phyloP scores from a whole-genome alignment of 805 yeast species.

The Scheffersomyces coipomensis region DNA sequence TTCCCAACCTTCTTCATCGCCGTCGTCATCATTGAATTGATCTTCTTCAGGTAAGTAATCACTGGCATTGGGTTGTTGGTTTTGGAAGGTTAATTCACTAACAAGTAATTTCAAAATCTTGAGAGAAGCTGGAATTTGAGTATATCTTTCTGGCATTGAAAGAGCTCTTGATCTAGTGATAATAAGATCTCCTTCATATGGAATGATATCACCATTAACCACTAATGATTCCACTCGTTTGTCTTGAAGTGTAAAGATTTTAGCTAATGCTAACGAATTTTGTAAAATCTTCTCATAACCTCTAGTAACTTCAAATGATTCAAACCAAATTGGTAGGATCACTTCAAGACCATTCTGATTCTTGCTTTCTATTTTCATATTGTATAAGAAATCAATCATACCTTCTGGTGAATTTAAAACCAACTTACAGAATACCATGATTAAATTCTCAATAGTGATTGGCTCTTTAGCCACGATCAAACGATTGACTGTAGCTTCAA shows the following conservation, averaged over 20 bases:
- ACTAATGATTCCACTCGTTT: slow-evolving; percentile 45
- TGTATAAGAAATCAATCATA: slow-evolving; percentile 59
- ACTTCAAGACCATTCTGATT: slow-evolving; percentile 45
- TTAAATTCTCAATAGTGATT: slow-evolving; percentile 72
- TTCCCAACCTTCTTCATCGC: slow-evolving; percentile 67
- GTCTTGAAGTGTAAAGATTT: slow-evolving; percentile 61
- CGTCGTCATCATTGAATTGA: slow-evolving; percentile 35
- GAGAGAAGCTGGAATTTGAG: slow-evolving; percentile 63
- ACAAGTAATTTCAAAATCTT: slow-evolving; percentile 73
- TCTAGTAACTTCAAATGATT: slow-evolving; percentile 73
- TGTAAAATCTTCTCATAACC: slow-evolving; percentile 72
- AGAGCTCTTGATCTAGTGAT: slow-evolving; percentile 84
- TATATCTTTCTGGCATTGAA: slow-evolving; percentile 57
- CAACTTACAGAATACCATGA: slow-evolving; percentile 73
- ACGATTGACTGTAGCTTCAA: slow-evolving; percentile 70
- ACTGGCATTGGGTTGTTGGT: slow-evolving; percentile 45
- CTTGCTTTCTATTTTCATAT: slow-evolving; percentile 10
- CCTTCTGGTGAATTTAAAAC: slow-evolving; percentile 60
- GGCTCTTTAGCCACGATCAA: slow-evolving; percentile 66
- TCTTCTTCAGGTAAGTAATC: slow-evolving; percentile 29
- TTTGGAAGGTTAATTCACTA: slow-evolving; percentile 67
- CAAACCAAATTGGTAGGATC: slow-evolving; percentile 79
- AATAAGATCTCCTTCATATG: slow-evolving; percentile 62
- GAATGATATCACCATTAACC: slow-evolving; percentile 78
- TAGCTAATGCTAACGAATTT: slow-evolving; percentile 68